These are phyloP conservation scores for Gnetum montanum DNA, from an alignment of 75 land plant species.

Conservation along the genomic window DNA sequence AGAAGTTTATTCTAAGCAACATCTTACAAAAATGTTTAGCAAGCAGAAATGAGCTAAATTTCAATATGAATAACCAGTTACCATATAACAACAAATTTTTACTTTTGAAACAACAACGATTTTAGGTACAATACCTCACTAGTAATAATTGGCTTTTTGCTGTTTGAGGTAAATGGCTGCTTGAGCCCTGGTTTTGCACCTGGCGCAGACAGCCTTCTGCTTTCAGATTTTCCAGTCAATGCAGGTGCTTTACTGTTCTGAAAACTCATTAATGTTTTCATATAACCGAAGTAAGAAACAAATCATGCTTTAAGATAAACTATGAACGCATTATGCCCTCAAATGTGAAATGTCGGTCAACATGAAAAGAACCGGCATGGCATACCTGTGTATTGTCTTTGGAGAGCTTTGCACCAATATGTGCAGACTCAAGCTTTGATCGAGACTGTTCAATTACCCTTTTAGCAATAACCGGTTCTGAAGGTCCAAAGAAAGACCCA, in stretches of 20 bases:
- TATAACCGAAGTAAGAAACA: not conserved
- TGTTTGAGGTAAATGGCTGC: not conserved
- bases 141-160: conserved; percentile 13
- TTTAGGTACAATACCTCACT: conserved; percentile 24
- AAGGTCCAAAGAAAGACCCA: conserved; percentile 94
- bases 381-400: conserved; percentile 9
- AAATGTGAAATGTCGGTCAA: too few relatives aligned
- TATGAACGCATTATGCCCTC: too few relatives aligned
- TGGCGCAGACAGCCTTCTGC: too few relatives aligned
- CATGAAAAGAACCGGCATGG: not conserved
- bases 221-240: conserved; percentile 7
- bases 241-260: conserved; percentile 8
- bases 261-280: conserved; percentile 17
- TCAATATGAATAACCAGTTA: too few relatives aligned
- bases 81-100: not conserved
- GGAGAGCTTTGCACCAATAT: conserved; percentile 16
- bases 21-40: not conserved
- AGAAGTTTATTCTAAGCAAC: too few relatives aligned
- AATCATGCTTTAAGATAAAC: too few relatives aligned
- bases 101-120: not conserved
- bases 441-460: conserved; percentile 76
- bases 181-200: too few relatives aligned
- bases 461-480: conserved; percentile 67
- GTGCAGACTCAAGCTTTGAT: conserved; percentile 44
- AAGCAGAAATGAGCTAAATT: too few relatives aligned